Percentiles rank a stretch among this genome's conserved stretches.
These are phyloP conservation scores for Panus rudis DNA, from an alignment of 768 basidiomycete genomes.

Conservation along the genomic window DNA sequence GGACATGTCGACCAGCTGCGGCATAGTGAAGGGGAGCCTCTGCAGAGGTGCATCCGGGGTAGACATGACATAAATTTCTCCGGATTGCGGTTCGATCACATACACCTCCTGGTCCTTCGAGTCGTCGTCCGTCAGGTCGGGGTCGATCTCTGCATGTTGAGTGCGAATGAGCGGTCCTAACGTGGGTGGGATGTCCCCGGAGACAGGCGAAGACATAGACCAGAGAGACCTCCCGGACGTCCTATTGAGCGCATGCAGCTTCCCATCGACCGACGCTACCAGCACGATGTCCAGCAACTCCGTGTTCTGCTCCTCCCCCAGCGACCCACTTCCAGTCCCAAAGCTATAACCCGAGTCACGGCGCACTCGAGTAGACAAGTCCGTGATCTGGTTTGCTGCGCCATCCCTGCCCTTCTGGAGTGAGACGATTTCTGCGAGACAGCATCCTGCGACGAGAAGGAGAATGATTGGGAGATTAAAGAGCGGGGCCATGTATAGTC, in stretches of 20 bases:
- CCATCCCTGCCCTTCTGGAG: constrained; percentile 9
- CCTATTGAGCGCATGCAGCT: constrained; percentile 88
- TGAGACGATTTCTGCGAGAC: constrained; percentile 21
- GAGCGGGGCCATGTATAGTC: constrained; percentile 11
- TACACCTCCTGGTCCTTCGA: constrained; percentile 62
- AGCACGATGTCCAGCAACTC: constrained; percentile 79
- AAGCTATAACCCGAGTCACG: not conserved
- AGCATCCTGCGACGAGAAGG: constrained; percentile 15
- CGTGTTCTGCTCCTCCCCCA: constrained; percentile 28
- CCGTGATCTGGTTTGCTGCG: constrained; percentile 8
- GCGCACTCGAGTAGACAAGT: constrained; percentile 14
- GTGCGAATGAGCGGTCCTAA: constrained; percentile 74
- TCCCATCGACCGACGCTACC: constrained; percentile 90
- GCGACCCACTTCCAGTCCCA: too few relatives aligned
- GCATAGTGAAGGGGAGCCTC: constrained; percentile 86
- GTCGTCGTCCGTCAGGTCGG: constrained; percentile 48
- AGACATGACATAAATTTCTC: constrained; percentile 84
- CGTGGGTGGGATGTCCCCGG: constrained; percentile 32
- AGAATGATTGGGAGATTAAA: constrained; percentile 10
- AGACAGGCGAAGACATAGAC: constrained; percentile 58
- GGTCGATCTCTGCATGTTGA: constrained; percentile 49
- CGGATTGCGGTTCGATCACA: constrained; percentile 92
- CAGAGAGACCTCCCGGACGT: constrained; percentile 77
- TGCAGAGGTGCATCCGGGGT: constrained; percentile 65
- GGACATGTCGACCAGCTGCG: constrained; percentile 85